Evolutionary conservation across 345 rosid genomes (phyloP).

Genomic region (Schrenkiella parvula): DNA sequence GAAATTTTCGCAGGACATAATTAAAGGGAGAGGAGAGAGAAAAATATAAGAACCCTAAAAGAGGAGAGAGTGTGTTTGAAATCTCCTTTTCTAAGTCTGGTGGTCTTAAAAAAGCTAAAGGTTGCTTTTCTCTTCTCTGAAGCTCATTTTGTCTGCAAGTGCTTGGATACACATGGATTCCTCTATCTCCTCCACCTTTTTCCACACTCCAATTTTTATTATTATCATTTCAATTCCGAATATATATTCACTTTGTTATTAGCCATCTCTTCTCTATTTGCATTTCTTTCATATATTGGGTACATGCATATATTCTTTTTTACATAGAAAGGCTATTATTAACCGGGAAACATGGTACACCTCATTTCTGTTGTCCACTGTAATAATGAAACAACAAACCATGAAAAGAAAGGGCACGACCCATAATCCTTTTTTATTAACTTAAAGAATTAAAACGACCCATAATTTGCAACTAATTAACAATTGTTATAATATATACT

Average conservation of each 20-base stretch:
- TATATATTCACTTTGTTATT: constrained; percentile 20
- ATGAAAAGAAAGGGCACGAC: constrained; percentile 18
- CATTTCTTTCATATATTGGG: neutral
- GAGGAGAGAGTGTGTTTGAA: constrained; percentile 46
- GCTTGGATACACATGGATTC: constrained; percentile 74
- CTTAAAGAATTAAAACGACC: too few relatives aligned
- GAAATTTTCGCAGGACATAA: constrained; percentile 16
- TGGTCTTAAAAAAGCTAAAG: constrained; percentile 52
- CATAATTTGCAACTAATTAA: constrained; percentile 22
- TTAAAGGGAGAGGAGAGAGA: constrained; percentile 22
- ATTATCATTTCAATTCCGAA: constrained; percentile 10
- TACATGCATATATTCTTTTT: neutral
- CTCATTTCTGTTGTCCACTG: constrained; percentile 19
- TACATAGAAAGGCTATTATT: constrained; percentile 15
- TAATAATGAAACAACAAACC: constrained; percentile 18
- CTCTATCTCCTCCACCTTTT: constrained; percentile 36
- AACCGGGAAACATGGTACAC: constrained; percentile 14
- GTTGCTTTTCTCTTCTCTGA: constrained; percentile 69
- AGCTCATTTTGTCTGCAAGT: constrained; percentile 58
- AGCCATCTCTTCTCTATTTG: constrained; percentile 1
- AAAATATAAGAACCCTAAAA: constrained; percentile 36
- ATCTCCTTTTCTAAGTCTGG: constrained; percentile 70
- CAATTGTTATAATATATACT: neutral
- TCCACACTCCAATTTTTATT: constrained; percentile 22
- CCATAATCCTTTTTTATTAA: too few relatives aligned